A percentile compares a stretch with the other conserved stretches of the same genome.
These are phyloP conservation scores for Monilinia laxa DNA, from an alignment of 2,329 filamentous ascomycete genomes.

Conservation along the genomic window DNA sequence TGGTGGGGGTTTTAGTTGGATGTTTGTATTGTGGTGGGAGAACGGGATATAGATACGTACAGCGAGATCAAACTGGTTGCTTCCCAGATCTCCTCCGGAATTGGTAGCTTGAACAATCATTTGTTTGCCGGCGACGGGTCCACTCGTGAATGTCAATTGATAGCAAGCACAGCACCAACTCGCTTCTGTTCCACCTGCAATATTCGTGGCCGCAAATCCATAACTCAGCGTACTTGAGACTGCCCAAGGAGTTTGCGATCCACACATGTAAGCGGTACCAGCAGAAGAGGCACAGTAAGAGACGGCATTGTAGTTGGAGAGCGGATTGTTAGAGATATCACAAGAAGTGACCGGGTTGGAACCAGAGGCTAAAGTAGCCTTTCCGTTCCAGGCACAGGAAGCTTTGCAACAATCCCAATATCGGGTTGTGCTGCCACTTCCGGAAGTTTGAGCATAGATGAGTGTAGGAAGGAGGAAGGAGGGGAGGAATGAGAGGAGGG, in stretches of 20 bases:
- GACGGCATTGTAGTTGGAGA: conserved; percentile 49
- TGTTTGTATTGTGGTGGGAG: background rate
- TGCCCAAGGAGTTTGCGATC: conserved; percentile 60
- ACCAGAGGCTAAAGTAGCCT: conserved; percentile 49
- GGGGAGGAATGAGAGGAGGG: background rate
- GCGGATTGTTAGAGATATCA: conserved; percentile 51
- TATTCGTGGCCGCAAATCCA: conserved; percentile 61
- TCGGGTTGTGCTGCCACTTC: conserved; percentile 41
- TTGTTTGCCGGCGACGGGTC: conserved; percentile 56
- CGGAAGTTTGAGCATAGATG: conserved; percentile 29
- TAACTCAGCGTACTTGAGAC: conserved; percentile 58
- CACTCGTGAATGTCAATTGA: conserved; percentile 49
- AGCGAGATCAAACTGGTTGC: conserved; percentile 58
- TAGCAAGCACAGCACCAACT: conserved; percentile 69
- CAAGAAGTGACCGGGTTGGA: conserved; percentile 36
- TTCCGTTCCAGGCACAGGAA: conserved; percentile 60
- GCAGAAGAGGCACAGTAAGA: conserved; percentile 53
- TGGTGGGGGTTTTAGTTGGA: background rate
- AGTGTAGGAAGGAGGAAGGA: conserved; percentile 32
- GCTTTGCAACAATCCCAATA: conserved; percentile 73
- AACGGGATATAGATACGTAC: conserved; percentile 27
- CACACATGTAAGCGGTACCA: conserved; percentile 59
- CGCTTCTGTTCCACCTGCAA: conserved; percentile 55
- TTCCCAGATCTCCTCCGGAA: conserved; percentile 56
- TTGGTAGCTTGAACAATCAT: conserved; percentile 66